Percentiles rank a stretch among this genome's conserved stretches.
Conservation (phyloP, 2,329 filamentous ascomycete genomes). For the Aspergillus ibericus region DNA sequence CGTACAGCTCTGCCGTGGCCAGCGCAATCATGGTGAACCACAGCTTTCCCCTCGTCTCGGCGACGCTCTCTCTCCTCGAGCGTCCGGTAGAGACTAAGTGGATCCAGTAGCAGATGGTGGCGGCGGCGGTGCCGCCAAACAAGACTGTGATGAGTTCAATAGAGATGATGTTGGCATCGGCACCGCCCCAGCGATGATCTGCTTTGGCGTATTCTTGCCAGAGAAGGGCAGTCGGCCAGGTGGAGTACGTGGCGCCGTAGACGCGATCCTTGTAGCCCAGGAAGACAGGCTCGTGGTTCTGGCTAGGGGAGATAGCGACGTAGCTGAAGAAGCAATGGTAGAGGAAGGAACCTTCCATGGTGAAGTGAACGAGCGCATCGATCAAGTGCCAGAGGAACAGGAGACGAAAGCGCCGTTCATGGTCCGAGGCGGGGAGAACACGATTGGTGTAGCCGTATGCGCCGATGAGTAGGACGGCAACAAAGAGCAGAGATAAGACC, state of each 20-base stretch:
- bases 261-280: conserved; percentile 54
- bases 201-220: conserved; percentile 69
- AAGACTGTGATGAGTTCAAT: conserved; percentile 63
- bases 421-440: conserved; percentile 52
- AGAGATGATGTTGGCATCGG: conserved; percentile 59
- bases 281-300: conserved; percentile 47
- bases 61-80: conserved; percentile 23
- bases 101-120: conserved; percentile 58
- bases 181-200: conserved; percentile 60
- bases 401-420: conserved; percentile 62
- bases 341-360: conserved; percentile 87
- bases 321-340: conserved; percentile 89
- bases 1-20: conserved; percentile 65
- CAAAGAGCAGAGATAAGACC: conserved; percentile 54
- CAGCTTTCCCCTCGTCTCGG: conserved; percentile 34
- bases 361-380: conserved; percentile 86
- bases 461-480: conserved; percentile 52
- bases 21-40: conserved; percentile 61
- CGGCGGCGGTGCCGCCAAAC: conserved; percentile 58
- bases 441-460: conserved; percentile 50
- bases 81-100: conserved; percentile 26
- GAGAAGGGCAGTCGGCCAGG: conserved; percentile 53
- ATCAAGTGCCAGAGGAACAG: conserved; percentile 96
- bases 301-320: conserved; percentile 44
- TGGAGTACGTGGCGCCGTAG: conserved; percentile 61